A percentile compares a stretch with the other conserved stretches of the same genome.
Evolutionary conservation across 495 filamentous ascomycete species (phyloP).

Genomic region (Lindgomyces ingoldianus): DNA sequence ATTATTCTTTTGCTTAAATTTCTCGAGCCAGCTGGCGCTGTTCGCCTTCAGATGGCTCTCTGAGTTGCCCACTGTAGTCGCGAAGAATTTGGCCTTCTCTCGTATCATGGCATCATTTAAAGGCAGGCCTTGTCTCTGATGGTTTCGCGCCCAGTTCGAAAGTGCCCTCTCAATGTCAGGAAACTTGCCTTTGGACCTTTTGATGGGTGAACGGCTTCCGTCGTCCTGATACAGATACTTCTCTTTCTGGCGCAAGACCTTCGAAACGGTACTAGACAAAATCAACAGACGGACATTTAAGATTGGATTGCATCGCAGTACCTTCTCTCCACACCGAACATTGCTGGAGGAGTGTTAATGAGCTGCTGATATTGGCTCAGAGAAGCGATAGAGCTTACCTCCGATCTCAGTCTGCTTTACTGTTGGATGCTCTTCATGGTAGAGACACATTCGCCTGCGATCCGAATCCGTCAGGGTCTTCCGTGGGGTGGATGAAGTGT

Average conservation of each 20-base stretch:
- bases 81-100: slow-evolving; percentile 86
- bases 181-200: slow-evolving; percentile 85
- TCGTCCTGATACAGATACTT: slow-evolving; percentile 92
- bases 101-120: slow-evolving; percentile 82
- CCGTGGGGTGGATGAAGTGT: slow-evolving; percentile 64
- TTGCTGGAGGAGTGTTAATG: slow-evolving; percentile 56
- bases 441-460: slow-evolving; percentile 89
- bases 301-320: slow-evolving; percentile 49
- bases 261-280: slow-evolving; percentile 85
- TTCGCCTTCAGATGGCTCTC: slow-evolving; percentile 78
- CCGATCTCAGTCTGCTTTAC: slow-evolving; percentile 99
- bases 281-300: slow-evolving; percentile 21
- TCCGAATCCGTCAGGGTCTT: slow-evolving; percentile 93
- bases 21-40: slow-evolving; percentile 83
- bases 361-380: slow-evolving; percentile 7
- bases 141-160: slow-evolving; percentile 81
- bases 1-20: slow-evolving; percentile 93
- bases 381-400: slow-evolving; percentile 54
- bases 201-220: slow-evolving; percentile 82
- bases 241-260: slow-evolving; percentile 93
- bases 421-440: slow-evolving; percentile 88
- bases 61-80: slow-evolving; percentile 68
- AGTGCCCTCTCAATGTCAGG: slow-evolving; percentile 96
- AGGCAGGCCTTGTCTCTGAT: slow-evolving; percentile 71
- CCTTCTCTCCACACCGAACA: slow-evolving; percentile 99